A percentile compares a stretch with the other conserved stretches of the same genome.
Evolutionary conservation across 139 green algal species (phyloP).

Genomic region (Medakamo hakoo): DNA sequence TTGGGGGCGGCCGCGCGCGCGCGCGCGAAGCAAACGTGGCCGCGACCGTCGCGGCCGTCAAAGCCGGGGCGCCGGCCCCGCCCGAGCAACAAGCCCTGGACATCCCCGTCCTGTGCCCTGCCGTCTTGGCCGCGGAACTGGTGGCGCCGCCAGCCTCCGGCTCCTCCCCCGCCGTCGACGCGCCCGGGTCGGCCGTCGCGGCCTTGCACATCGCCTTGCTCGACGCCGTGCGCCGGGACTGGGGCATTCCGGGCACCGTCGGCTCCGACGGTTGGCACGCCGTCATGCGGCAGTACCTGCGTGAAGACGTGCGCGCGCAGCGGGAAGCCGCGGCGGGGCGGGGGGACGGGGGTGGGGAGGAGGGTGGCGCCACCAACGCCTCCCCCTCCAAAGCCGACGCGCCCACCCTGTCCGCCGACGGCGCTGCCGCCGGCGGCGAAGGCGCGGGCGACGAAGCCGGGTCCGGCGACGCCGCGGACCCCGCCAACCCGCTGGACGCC

Average conservation of each 20-base stretch:
- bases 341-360: neutral
- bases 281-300: constrained; percentile 14
- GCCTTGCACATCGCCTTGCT: constrained; percentile 19
- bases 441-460: too few species aligned
- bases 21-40: too few species aligned
- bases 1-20: constrained; percentile 5
- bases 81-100: too few species aligned
- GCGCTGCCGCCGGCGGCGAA: neutral
- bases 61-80: too few species aligned
- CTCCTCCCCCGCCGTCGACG: neutral
- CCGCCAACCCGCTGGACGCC: neutral
- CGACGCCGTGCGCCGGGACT: constrained; percentile 17
- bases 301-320: constrained; percentile 3
- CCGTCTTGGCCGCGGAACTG: constrained; percentile 16
- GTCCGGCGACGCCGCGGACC: neutral
- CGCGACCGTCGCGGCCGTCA: too few species aligned
- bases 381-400: too few species aligned
- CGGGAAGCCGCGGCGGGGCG: too few species aligned
- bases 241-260: constrained; percentile 12
- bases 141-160: constrained; percentile 1
- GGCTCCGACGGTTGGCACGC: constrained; percentile 9
- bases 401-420: too few species aligned
- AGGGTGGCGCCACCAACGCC: neutral
- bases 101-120: constrained; percentile 1
- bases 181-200: constrained; percentile 8